Base-by-base conservation (phyloP, 345 rosid species). In the Sisymbrium altissimum region DNA sequence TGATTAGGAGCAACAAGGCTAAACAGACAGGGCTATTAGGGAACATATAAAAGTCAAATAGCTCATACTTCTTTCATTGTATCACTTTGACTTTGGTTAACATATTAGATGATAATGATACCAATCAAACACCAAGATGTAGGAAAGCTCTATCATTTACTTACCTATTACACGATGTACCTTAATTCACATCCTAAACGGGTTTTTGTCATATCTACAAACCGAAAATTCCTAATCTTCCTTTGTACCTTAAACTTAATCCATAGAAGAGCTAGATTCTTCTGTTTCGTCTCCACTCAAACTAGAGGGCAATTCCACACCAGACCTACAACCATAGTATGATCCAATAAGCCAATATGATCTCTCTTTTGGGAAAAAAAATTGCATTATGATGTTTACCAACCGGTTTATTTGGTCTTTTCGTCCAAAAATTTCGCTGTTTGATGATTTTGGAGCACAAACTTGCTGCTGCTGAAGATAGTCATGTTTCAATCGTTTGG, bases 211-310 rank as follows among this genome's bases (percentile, higher is more conserved):
- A 52, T 75, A 59, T 75, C 59, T 67, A 62, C 75, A 76, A 64
- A 69, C 71, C 60, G 45, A 58, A 15, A 45, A 41, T 18, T 56
- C 61, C 80, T 55, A 69, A 18, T 38, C 60, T 54, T 44, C 40
- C 35, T 54, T 36, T 76, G 63, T 58, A 65, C 72, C 39, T 48
- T 27, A 35, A 27, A 48, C 60, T 79, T 73, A 79, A 50, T 82
- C 92, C 75, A 73, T 32, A 11, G 92, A 84, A 56, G 84, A 84
- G 83, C 86, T 83, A 6, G 85, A 80, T 63, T 84, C 94, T 46
- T 83, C 89, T 41, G 86, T 83, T 73, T 89, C 88, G 68, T 88
- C 96, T 65, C 87, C 92, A 29, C 88, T 90, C 82, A 83, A 83
- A 82, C 89, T 84, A 45, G 85, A 84, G 2, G 81, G 82, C 67